Base-by-base conservation (phyloP, 768 basidiomycete species). In the Suillus hirtellus region DNA sequence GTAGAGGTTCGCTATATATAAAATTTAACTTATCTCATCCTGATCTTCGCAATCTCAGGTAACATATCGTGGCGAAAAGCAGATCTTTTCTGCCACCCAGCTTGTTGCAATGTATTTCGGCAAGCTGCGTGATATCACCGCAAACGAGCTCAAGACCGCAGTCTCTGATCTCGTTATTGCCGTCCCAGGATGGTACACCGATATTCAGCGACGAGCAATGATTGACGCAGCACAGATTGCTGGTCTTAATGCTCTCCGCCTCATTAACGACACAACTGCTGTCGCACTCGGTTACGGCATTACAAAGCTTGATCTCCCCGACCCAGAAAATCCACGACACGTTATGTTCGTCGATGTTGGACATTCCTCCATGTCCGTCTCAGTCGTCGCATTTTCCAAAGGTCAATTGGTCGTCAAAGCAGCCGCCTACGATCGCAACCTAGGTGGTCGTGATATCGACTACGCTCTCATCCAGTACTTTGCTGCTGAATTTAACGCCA, bases 251-350 rank as follows among this genome's bases (percentile, higher is more conserved):
- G 80, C 87, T 66, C 92, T 99, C 65, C 93, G 96, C 59, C 84
- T 99, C 76, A 94, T 99, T 82, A 98, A 98, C 81, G 97, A 99
- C 76, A 89, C 90, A 62, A 99, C 96, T 66, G 97, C 96, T 60
- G 85, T 90, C 63, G 97, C 97, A 46, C 90, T 99, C 75, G 95
- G 93, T 60, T 99, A 96, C 79, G 97, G 97, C 68, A 99, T 99
- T 83, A 99, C 96, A 68, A 99, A 99, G 79, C 87, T 91, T 34
- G 97, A 99, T 76, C 88, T 99, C 50, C 97, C 97, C 24, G 88
- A 90, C 15, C 75, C 87, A 40, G 95, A 96, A 65, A 81, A 79
- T 67, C 90, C 96, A 0, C 85, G 89, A 40, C 85, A 97, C 75
- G 89, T 99, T 76, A 91, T 90, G 66, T 98, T 99, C 72, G 87